phyloP scores from a whole-genome alignment of 768 basidiomycete genomes.

The Tricholoma bakamatsutake region DNA sequence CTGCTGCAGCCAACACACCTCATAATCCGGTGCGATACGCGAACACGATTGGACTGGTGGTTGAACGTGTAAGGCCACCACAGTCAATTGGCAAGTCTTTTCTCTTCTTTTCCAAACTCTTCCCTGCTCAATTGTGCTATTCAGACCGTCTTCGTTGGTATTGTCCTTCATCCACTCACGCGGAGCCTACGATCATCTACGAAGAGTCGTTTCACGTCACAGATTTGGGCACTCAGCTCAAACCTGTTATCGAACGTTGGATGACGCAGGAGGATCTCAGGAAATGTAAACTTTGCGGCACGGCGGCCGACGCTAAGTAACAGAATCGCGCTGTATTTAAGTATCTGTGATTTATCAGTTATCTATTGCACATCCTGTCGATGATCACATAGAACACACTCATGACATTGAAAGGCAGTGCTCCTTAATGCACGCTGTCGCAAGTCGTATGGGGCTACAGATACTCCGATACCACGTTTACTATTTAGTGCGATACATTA shows the following conservation, averaged over 20 bases:
- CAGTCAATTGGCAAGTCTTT: slow-evolving; percentile 56
- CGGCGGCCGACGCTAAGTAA: slow-evolving; percentile 32
- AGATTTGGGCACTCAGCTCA: slow-evolving; percentile 90
- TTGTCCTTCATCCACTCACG: slow-evolving; percentile 57
- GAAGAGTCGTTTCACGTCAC: slow-evolving; percentile 85
- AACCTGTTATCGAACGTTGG: slow-evolving; percentile 87
- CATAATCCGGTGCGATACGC: slow-evolving; percentile 93
- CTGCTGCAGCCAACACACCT: slow-evolving; percentile 75
- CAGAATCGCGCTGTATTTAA: background rate
- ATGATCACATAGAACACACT: background rate
- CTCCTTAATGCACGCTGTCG: too few relatives aligned
- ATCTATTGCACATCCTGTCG: background rate
- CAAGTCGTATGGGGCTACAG: too few relatives aligned
- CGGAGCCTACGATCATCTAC: slow-evolving; percentile 65
- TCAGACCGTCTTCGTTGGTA: slow-evolving; percentile 80
- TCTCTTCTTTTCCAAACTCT: background rate
- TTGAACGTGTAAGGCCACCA: slow-evolving; percentile 81
- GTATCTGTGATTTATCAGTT: too few relatives aligned
- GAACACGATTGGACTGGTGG: slow-evolving; percentile 86
- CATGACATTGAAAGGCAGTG: background rate
- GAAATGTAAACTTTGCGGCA: slow-evolving; percentile 67
- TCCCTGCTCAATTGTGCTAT: background rate
- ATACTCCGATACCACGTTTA: too few relatives aligned
- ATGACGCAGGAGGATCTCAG: slow-evolving; percentile 59
- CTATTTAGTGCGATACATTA: too few relatives aligned